Conservation (phyloP, 2,329 filamentous ascomycete species). For the Stemphylium vesicarium region DNA sequence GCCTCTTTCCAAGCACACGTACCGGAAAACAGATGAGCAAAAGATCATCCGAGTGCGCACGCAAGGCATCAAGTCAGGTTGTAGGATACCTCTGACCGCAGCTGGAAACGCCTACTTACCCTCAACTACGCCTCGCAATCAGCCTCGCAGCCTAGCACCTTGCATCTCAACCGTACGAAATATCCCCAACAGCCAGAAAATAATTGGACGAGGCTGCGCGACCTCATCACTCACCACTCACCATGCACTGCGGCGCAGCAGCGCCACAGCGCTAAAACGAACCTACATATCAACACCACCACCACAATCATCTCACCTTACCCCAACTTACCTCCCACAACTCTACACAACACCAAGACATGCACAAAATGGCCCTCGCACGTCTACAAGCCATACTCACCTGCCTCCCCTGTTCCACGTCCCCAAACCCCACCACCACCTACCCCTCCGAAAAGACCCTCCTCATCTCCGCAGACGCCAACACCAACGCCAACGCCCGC, state of each 20-base stretch:
- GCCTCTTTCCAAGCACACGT: no score
- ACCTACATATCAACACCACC: constrained; percentile 2
- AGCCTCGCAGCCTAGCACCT: no score
- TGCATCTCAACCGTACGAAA: no score
- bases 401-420: constrained; percentile 16
- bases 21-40: no score
- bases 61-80: no score
- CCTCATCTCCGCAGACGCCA: neutral
- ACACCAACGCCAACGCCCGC: constrained; percentile 22
- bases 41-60: no score
- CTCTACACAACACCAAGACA: no score
- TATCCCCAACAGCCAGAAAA: no score
- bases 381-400: constrained; percentile 20
- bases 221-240: neutral
- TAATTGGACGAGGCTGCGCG: neutral
- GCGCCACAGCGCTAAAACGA: constrained; percentile 8
- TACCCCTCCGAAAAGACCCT: neutral
- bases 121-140: no score
- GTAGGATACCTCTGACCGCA: no score
- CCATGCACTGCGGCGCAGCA: constrained; percentile 9
- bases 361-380: constrained; percentile 10
- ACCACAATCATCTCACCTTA: neutral
- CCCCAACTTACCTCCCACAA: neutral
- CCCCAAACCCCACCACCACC: neutral
- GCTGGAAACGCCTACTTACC: no score